These are phyloP conservation scores for Mrakia hoshinonis DNA, from an alignment of 768 basidiomycete genomes.

Conservation along the genomic window DNA sequence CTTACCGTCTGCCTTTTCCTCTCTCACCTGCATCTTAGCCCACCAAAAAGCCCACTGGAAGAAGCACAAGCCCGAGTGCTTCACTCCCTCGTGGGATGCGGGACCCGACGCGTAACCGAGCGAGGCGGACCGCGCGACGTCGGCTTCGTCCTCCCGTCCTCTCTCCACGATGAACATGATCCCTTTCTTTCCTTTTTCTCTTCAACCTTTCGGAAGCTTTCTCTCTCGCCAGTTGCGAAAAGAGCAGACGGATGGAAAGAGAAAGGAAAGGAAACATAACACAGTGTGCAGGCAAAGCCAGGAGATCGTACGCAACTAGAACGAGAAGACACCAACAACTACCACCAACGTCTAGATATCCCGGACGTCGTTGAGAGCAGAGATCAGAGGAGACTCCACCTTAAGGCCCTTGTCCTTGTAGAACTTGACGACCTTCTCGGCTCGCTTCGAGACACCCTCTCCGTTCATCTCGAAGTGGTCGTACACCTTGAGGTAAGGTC, in stretches of 20 bases:
- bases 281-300: background rate
- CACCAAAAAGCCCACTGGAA: too few relatives aligned
- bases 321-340: background rate
- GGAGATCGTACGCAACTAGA: background rate
- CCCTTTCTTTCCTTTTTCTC: too few relatives aligned
- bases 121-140: too few relatives aligned
- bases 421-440: conserved; percentile 78
- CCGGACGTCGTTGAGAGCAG: conserved; percentile 32
- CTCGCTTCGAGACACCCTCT: conserved; percentile 56
- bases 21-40: too few relatives aligned
- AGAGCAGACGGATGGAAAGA: background rate
- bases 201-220: too few relatives aligned
- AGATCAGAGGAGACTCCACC: conserved; percentile 41
- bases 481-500: conserved; percentile 82
- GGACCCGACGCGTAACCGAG: too few relatives aligned
- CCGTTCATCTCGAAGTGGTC: conserved; percentile 46
- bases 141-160: too few relatives aligned
- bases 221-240: too few relatives aligned
- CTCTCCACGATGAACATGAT: too few relatives aligned
- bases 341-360: conserved; percentile 1
- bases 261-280: background rate
- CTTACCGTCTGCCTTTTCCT: too few relatives aligned
- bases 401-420: conserved; percentile 56
- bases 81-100: too few relatives aligned
- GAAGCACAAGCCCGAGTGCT: too few relatives aligned